Base-by-base conservation (phyloP, 108 stramenopile genomes). In the Asterionellopsis glacialis region DNA sequence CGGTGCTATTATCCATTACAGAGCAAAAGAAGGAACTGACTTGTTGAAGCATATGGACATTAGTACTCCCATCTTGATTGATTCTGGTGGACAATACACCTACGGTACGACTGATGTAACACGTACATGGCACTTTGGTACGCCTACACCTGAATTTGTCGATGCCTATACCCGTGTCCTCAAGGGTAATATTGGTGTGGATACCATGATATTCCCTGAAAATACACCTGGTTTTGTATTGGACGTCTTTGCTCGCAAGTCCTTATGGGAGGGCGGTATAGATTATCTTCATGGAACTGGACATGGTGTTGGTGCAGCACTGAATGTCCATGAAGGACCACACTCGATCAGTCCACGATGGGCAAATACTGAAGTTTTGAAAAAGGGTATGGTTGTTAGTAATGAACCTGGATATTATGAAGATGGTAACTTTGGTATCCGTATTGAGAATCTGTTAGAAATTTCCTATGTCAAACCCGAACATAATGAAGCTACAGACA, bases 391-490 rank as follows among this genome's bases (percentile, higher is more conserved):
- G 99, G 91, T 95, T 14, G 75, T 96, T 9, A 84, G 82, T 41
- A 98, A 98, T 65, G 99, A 99, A 59, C 99, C 99, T 9, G 99
- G 99, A n/a, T 98, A 83, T 54, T 99, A 99, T 66, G 85, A 87
- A 23, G 89, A 87, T 63, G 97, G 94, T 5, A 76, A 74, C 55
- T 98, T 95, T 68, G 98, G 97, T 38, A 91, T 98, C 44, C 85
- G 98, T 18, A 97, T 97, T 55, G 97, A 99, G 61, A 94, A 94
- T 54, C 59, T 94, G 1, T 41, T 94, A 24, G 88, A 88, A 52
- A 81, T 91, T 50, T 50, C 69, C 41, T 81, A 84, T 52, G 84
- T 84, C 11, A 57, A 73, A 10, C 63, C 73, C 1, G 73, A 69
- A 26, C 62, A 64, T 27, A 57, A 62, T 25, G 62, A 68, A 3